A percentile compares a stretch with the other conserved stretches of the same genome.
Evolutionary conservation across 23 red algal species (phyloP).

Genomic region (Gracilaria domingensis): DNA sequence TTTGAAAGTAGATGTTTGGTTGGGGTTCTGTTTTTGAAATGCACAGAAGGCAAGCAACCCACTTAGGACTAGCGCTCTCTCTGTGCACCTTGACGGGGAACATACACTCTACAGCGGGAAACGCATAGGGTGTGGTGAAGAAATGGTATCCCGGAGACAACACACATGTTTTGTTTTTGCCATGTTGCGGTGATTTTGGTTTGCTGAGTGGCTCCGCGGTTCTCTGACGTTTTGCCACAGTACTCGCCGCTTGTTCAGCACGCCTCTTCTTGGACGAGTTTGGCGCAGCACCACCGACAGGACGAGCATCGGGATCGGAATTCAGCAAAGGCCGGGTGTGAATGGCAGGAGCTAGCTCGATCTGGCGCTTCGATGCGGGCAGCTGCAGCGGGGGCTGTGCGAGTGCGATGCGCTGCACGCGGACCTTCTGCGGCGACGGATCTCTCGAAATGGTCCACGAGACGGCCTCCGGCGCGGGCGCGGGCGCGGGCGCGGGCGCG

Average conservation of each 20-base stretch:
- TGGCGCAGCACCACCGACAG: not conserved
- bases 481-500: too few relatives aligned
- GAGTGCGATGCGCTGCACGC: not conserved
- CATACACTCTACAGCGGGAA: too few relatives aligned
- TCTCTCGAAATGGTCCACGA: not conserved
- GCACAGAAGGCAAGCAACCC: constrained; percentile 16
- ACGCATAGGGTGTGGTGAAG: not conserved
- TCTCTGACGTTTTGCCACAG: not conserved
- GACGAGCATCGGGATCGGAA: not conserved
- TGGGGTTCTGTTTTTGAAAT: not conserved
- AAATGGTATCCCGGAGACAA: not conserved
- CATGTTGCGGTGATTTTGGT: not conserved
- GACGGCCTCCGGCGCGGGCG: too few relatives aligned
- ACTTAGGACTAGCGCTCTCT: not conserved
- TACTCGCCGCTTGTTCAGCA: not conserved
- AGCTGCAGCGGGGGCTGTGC: too few relatives aligned
- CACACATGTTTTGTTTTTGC: not conserved
- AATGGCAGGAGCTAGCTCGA: too few relatives aligned
- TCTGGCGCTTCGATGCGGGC: too few relatives aligned
- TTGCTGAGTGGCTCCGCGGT: not conserved
- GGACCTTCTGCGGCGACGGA: not conserved
- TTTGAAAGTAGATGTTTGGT: not conserved
- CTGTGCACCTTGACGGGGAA: not conserved
- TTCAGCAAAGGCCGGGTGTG: not conserved
- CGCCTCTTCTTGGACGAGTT: not conserved